Evolutionary conservation across 768 basidiomycete species (phyloP).

Genomic region (Leccinum ochraceum): DNA sequence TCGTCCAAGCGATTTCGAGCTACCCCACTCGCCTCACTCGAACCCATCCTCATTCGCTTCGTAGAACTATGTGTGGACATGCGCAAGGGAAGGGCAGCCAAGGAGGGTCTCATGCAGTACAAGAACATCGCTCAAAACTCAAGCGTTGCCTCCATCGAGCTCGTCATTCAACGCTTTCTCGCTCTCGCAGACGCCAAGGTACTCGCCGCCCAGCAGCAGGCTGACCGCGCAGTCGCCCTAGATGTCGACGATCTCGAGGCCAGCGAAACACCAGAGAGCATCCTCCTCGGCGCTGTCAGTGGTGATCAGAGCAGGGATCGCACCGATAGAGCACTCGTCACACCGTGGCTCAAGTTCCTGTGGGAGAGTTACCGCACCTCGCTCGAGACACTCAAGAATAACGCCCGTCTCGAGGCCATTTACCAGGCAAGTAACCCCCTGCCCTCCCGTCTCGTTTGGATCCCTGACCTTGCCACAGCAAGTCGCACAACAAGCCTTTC

Average conservation of each 20-base stretch:
- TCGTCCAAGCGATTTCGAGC: slow-evolving; percentile 91
- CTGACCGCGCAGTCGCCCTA: slow-evolving; percentile 19
- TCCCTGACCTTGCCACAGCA: too few relatives aligned
- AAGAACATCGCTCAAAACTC: slow-evolving; percentile 95
- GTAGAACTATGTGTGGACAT: slow-evolving; percentile 95
- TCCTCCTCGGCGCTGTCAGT: not conserved
- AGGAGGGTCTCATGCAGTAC: slow-evolving; percentile 60
- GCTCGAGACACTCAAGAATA: too few relatives aligned
- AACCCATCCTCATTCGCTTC: slow-evolving; percentile 95
- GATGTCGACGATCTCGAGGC: slow-evolving; percentile 97
- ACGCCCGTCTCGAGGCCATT: too few relatives aligned
- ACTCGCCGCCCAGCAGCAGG: not conserved
- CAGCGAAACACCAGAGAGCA: slow-evolving; percentile 36
- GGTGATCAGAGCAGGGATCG: slow-evolving; percentile 4
- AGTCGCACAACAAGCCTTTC: too few relatives aligned
- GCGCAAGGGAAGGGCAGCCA: slow-evolving; percentile 90
- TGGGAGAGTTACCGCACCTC: too few relatives aligned
- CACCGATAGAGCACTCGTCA: not conserved
- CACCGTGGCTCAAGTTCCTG: too few relatives aligned
- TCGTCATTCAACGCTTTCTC: not conserved
- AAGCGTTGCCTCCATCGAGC: slow-evolving; percentile 88
- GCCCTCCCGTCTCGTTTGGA: too few relatives aligned
- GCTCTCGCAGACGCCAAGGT: not conserved
- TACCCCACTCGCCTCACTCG: slow-evolving; percentile 83
- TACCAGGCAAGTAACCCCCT: too few relatives aligned